Evolutionary conservation across 176 grass and related monocot genomes (phyloP), one percentile per base, ranked within the genome.

Genomic region (Musa itinerans): DNA sequence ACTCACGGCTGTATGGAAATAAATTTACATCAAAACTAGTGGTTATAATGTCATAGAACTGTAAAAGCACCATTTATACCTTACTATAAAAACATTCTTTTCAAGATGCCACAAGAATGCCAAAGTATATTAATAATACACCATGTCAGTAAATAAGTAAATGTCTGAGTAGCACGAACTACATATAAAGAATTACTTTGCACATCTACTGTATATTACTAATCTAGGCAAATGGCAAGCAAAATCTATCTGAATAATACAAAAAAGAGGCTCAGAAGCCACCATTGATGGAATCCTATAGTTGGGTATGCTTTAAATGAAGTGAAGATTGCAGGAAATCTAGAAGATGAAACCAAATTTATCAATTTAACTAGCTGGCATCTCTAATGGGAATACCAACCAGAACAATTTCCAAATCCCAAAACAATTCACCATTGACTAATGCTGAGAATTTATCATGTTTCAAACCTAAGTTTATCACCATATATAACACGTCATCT

Each of bases 1-100:
- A 99, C 65, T 99, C 95, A 26, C 90, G 90, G 75, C 90, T 92
- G 91, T 65, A 71, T 74, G 72, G 0, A 25, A 43, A 53, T 64
- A 61, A 74, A 69, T 74, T 26, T 51, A 54, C 21, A 77, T 66
- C 75, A 68, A 81, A 8, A 55, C 23, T 13, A 89, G 9, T 23
- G 11, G 16, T 76, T 0, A 5, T 71, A 26, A 27, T 25, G 63
- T 76, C 56, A 43, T 65, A 74, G 12, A 26, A 80, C 79, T 59
- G 72, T 8, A n/a, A 49, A 83, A 34, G 9, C 52, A 71, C 14
- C 62, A 21, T 65, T 54, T 53, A 59, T 3, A 34, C 6, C 25
- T 16, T 50, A 10, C 10, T 50, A 34, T 15, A 29, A 2, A 34
- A 67, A 16, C 16, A 70, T 70, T 50, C 16, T 23, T 69, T 69